These are phyloP conservation scores for Emericellopsis atlantica DNA, from an alignment of 2,329 filamentous ascomycete genomes.

Conservation along the genomic window DNA sequence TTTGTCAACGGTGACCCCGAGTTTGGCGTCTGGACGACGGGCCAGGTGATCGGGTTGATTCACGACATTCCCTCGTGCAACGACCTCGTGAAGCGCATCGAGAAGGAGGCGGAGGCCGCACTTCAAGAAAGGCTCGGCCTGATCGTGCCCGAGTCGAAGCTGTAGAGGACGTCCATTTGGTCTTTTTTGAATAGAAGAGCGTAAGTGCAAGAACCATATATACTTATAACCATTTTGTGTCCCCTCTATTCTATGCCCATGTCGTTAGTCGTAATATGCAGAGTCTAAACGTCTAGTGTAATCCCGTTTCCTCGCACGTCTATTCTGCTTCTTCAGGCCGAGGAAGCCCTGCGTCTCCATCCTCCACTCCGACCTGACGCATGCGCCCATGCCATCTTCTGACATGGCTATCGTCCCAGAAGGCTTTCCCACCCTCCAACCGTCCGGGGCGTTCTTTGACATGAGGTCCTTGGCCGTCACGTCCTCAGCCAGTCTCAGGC, in stretches of 20 bases:
- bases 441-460: conserved; percentile 7
- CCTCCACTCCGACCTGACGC: conserved; percentile 1
- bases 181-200: not conserved
- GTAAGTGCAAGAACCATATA: not conserved
- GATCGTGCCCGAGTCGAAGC: conserved; percentile 43
- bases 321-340: not conserved
- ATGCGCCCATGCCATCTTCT: too few relatives aligned
- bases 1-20: conserved; percentile 88
- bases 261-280: not conserved
- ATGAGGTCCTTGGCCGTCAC: not conserved
- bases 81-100: conserved; percentile 57
- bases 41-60: conserved; percentile 85
- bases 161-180: conserved; percentile 23
- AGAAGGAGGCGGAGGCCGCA: conserved; percentile 60
- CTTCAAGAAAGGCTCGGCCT: conserved; percentile 47
- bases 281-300: not conserved
- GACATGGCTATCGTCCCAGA: not conserved
- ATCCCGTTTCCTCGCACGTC: not conserved
- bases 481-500: conserved; percentile 14
- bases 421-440: conserved; percentile 18
- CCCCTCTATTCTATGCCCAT: not conserved
- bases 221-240: not conserved
- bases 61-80: conserved; percentile 71
- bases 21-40: conserved; percentile 91
- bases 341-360: not conserved